Evolutionary conservation across 345 rosid species (phyloP).

Genomic region (Gossypium australe): DNA sequence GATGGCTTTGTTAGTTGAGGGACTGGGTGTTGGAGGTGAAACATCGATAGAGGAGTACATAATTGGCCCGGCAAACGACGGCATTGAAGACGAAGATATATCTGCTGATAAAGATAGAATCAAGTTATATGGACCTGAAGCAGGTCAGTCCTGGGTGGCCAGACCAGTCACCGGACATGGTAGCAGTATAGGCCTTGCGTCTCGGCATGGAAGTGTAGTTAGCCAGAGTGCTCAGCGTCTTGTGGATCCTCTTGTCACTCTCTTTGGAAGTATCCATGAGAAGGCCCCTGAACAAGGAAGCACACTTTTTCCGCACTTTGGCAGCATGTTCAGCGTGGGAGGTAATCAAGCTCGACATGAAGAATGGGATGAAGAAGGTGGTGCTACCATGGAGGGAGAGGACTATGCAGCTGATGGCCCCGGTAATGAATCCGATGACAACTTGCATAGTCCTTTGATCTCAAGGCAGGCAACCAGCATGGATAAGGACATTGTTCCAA

Average conservation of each 20-base stretch:
- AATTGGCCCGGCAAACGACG: slow-evolving; percentile 63
- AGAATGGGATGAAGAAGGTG: slow-evolving; percentile 89
- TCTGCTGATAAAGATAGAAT: slow-evolving; percentile 66
- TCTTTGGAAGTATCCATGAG: slow-evolving; percentile 87
- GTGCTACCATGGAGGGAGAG: slow-evolving; percentile 60
- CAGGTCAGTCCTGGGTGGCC: slow-evolving; percentile 77
- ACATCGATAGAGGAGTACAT: slow-evolving; percentile 84
- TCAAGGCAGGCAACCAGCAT: slow-evolving; percentile 79
- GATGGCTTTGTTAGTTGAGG: slow-evolving; percentile 96
- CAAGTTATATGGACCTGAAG: slow-evolving; percentile 86
- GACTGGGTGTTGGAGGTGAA: slow-evolving; percentile 80
- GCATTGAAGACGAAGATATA: slow-evolving; percentile 50
- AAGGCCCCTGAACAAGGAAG: slow-evolving; percentile 74
- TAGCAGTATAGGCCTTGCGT: slow-evolving; percentile 51
- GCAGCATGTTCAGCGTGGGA: slow-evolving; percentile 96
- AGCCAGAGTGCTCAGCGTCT: slow-evolving; percentile 39
- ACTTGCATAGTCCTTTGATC: slow-evolving; percentile 80
- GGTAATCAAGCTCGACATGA: slow-evolving; percentile 66
- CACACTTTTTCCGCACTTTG: slow-evolving; percentile 82
- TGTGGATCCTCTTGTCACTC: slow-evolving; percentile 84
- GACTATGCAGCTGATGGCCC: slow-evolving; percentile 62
- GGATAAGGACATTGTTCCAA: slow-evolving; percentile 58
- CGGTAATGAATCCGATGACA: slow-evolving; percentile 64
- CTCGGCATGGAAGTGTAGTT: slow-evolving; percentile 66
- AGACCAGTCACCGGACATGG: slow-evolving; percentile 69